These are phyloP conservation scores for Venturiaceae sp. DNA, from an alignment of 2,329 filamentous ascomycete species.

Conservation along the genomic window DNA sequence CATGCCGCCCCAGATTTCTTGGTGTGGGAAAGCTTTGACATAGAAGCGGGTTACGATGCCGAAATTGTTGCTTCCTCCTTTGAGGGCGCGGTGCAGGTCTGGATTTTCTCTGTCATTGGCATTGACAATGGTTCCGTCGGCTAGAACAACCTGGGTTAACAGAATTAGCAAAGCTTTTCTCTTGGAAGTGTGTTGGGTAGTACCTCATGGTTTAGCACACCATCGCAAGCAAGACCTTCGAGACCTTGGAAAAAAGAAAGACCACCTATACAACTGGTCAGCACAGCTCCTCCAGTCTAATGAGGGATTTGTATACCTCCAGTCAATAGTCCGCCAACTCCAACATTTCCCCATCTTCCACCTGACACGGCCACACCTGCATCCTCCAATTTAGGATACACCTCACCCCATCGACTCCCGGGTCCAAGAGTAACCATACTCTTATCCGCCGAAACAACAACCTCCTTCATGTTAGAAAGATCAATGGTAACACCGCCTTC, in stretches of 20 bases:
- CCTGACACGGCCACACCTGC: constrained; percentile 14
- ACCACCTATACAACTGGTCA: constrained; percentile 15
- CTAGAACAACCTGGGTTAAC: constrained; percentile 21
- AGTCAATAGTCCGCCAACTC: constrained; percentile 24
- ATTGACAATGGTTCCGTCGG: constrained; percentile 21
- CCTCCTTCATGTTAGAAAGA: constrained; percentile 3
- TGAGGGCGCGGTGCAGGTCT: constrained; percentile 22
- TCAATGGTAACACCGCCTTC: constrained; percentile 10
- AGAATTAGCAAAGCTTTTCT: neutral
- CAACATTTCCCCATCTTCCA: constrained; percentile 23
- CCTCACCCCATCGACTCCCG: constrained; percentile 7
- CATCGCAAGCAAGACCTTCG: constrained; percentile 23
- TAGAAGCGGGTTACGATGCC: constrained; percentile 22
- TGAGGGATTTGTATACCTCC: constrained; percentile 15
- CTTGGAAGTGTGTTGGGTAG: neutral
- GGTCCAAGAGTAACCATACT: neutral
- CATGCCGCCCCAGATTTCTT: neutral
- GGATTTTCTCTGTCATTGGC: constrained; percentile 18
- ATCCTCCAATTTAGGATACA: constrained; percentile 9
- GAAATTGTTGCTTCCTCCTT: constrained; percentile 27
- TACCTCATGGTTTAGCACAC: constrained; percentile 20
- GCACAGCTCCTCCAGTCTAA: neutral
- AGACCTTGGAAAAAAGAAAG: constrained; percentile 23
- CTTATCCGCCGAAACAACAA: neutral
- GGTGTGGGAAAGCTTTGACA: constrained; percentile 7